These are phyloP conservation scores for Graphilbum ipis-grandicollis DNA, from an alignment of 2,329 filamentous ascomycete genomes.

Conservation along the genomic window DNA sequence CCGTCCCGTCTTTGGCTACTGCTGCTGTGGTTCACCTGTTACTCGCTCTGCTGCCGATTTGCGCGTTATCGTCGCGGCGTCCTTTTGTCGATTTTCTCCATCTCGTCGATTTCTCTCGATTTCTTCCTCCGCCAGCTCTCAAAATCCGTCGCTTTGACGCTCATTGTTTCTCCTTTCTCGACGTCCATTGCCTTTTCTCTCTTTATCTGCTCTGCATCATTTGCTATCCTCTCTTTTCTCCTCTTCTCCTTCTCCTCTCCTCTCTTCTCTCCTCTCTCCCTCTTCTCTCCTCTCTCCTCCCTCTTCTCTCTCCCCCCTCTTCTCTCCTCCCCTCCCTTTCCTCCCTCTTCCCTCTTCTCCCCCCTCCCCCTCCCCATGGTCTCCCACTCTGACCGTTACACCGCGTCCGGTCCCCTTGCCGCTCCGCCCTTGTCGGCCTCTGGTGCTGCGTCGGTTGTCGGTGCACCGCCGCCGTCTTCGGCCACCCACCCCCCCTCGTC, in stretches of 20 bases:
- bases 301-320: not conserved
- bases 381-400: conserved; percentile 15
- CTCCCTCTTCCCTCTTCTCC: not conserved
- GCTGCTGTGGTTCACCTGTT: too few species aligned
- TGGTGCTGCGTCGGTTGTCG: conserved; percentile 10
- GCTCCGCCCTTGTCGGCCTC: conserved; percentile 11
- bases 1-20: too few species aligned
- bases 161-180: too few species aligned
- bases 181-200: not conserved
- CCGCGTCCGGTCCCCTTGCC: conserved; percentile 10
- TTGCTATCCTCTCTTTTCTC: not conserved
- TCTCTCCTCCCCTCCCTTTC: not conserved
- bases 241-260: not conserved
- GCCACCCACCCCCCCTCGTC: conserved; percentile 4
- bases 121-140: too few species aligned
- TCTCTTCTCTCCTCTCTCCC: not conserved
- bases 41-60: too few species aligned
- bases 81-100: too few species aligned
- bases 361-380: conserved; percentile 13
- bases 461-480: conserved; percentile 7
- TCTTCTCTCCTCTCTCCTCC: not conserved
- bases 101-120: too few species aligned
- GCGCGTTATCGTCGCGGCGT: too few species aligned
- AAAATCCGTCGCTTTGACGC: too few species aligned
- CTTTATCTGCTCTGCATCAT: not conserved